These are phyloP conservation scores for Verticillium klebahnii DNA, from an alignment of 2,329 filamentous ascomycete genomes.

Conservation along the genomic window DNA sequence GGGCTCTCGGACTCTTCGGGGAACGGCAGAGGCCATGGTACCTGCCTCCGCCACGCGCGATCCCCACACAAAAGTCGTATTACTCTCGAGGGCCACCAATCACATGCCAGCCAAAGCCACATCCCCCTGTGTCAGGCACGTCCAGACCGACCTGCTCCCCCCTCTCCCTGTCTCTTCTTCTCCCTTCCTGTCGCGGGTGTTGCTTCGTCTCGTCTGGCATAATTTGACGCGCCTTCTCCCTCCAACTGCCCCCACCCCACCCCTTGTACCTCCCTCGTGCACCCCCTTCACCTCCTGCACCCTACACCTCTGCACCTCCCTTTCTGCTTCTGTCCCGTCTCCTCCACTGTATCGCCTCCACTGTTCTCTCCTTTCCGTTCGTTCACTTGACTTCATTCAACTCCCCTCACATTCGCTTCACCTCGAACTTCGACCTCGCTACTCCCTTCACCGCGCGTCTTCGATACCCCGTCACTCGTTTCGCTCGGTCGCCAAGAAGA, in stretches of 20 bases:
- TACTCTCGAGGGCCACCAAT: background rate
- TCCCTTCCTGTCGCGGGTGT: background rate
- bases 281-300: background rate
- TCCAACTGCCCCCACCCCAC: background rate
- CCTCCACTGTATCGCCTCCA: background rate
- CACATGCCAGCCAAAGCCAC: background rate
- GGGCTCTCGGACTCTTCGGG: background rate
- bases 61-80: background rate
- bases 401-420: background rate
- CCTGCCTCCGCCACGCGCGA: background rate
- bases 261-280: background rate
- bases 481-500: background rate
- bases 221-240: background rate
- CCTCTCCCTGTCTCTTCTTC: background rate
- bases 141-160: background rate
- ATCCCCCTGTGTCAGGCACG: background rate
- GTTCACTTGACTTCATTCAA: background rate
- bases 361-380: background rate
- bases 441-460: background rate
- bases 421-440: background rate
- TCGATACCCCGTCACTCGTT: background rate
- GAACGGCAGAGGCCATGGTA: background rate
- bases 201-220: background rate
- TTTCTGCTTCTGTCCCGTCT: background rate
- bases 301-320: background rate